These are phyloP conservation scores for Scutellaria minor DNA, from an alignment of 257 asterid species.

Conservation along the genomic window DNA sequence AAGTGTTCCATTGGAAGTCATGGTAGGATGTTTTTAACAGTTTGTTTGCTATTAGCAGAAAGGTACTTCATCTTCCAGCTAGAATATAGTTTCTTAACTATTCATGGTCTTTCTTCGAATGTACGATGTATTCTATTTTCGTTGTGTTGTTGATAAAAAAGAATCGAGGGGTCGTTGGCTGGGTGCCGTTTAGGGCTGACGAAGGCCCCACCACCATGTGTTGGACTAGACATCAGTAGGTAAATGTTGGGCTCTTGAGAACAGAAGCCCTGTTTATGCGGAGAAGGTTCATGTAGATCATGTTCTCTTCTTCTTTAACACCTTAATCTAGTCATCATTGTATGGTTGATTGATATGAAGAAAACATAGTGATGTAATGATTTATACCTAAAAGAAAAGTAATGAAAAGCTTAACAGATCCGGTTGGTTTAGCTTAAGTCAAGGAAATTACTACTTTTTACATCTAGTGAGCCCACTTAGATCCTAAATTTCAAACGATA, in stretches of 20 bases:
- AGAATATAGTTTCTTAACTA: background rate
- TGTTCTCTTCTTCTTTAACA: background rate
- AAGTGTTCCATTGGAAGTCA: background rate
- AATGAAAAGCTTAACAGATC: background rate
- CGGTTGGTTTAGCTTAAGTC: background rate
- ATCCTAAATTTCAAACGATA: too few species aligned
- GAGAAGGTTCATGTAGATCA: background rate
- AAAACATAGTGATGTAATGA: constrained; percentile 31
- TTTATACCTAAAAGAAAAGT: constrained; percentile 18
- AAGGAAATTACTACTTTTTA: too few species aligned
- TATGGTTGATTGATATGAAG: constrained; percentile 13
- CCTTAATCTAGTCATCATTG: constrained; percentile 26
- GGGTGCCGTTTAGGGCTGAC: background rate
- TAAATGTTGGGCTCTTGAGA: background rate
- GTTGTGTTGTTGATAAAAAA: background rate
- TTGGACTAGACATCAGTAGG: background rate
- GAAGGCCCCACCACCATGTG: background rate
- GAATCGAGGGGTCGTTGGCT: background rate
- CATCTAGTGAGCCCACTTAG: too few species aligned
- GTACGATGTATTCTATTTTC: background rate
- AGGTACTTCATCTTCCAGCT: background rate
- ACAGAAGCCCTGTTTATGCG: background rate
- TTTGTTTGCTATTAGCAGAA: background rate
- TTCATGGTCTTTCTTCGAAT: background rate
- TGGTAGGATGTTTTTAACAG: constrained; percentile 9